Base-by-base conservation (phyloP, 78 protist genomes). In the Dictyostelium purpureum region DNA sequence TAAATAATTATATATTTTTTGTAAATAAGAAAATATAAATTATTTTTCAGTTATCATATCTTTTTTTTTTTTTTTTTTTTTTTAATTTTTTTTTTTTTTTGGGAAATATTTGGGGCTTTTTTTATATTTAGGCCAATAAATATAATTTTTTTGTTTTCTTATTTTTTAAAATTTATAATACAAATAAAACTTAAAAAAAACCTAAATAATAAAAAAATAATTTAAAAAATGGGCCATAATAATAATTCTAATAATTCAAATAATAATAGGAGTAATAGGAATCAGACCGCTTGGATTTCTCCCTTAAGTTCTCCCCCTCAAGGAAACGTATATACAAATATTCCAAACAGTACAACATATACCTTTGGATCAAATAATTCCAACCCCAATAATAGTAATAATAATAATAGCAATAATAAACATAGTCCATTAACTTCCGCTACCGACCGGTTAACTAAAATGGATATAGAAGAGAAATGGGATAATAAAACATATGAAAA, bases 391-490 rank as follows among this genome's bases (percentile, higher is more conserved):
- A 47, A n/a, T 35, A 52, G 66, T 75, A 57, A 42, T 35, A 63
- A 26, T 3, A 12, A 33, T 38, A 81, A 21, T n/a, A 69, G 49
- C 37, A 61, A 42, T 0, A 63, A 35, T 63, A 51, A 61, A 40
- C 54, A 16, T 59, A 81, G 75, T 66, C 79, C 52, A 28, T 45
- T 81, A 14, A 49, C 89, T 14, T 33, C 43, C 40, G 66, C 89
- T 18, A 57, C 77, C 3, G 89, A 81, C 40, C 49, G 76, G 35
- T 33, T 81, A 37, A 81, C 79, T 37, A 66, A 63, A 54, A 81
- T 81, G 89, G 89, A 81, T 52, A 81, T 81, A 10, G 89, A 81
- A 24, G 89, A 81, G 54, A 81, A 81, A 28, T 31, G 70, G 42
- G 51, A 38, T 38, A 43, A 28, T 4, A 49, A 49, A 21, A 28